Evolutionary conservation across 2,329 filamentous ascomycete genomes (phyloP).

Genomic region (Botrytis tulipae): DNA sequence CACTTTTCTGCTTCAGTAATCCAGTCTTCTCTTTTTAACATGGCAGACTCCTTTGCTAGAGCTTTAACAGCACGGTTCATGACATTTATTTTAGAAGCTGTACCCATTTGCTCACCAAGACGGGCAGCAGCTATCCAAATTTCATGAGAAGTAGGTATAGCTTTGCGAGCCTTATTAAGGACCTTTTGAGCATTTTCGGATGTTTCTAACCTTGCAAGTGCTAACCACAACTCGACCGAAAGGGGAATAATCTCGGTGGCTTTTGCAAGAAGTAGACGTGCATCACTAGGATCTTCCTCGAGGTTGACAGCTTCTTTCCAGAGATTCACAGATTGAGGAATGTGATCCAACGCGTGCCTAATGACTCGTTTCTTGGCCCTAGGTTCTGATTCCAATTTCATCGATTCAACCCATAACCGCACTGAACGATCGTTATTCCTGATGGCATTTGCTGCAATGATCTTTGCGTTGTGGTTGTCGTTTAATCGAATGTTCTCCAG

Average conservation of each 20-base stretch:
- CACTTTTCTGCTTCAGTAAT: slow-evolving; percentile 92
- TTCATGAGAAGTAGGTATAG: slow-evolving; percentile 87
- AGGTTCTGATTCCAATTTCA: slow-evolving; percentile 81
- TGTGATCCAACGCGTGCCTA: slow-evolving; percentile 84
- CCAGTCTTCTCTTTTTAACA: slow-evolving; percentile 98
- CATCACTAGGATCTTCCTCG: slow-evolving; percentile 86
- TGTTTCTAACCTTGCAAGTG: slow-evolving; percentile 82
- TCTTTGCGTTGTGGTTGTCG: slow-evolving; percentile 87
- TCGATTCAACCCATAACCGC: slow-evolving; percentile 89
- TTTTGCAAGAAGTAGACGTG: slow-evolving; percentile 84
- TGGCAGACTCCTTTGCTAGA: slow-evolving; percentile 85
- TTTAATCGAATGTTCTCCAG: slow-evolving; percentile 93
- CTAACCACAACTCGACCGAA: slow-evolving; percentile 93
- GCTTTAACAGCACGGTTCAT: slow-evolving; percentile 93
- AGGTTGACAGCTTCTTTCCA: slow-evolving; percentile 98
- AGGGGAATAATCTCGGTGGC: slow-evolving; percentile 93
- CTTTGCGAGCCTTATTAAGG: slow-evolving; percentile 91
- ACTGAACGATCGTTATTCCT: slow-evolving; percentile 88
- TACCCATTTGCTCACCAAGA: slow-evolving; percentile 83
- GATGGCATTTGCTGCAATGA: slow-evolving; percentile 91
- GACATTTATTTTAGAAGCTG: slow-evolving; percentile 76
- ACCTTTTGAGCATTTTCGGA: slow-evolving; percentile 93
- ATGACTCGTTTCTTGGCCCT: slow-evolving; percentile 91
- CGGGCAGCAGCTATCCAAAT: slow-evolving; percentile 95
- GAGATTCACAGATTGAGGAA: slow-evolving; percentile 91